Evolutionary conservation across 495 filamentous ascomycete species (phyloP), one percentile per base, ranked within the genome.

Genomic region (Aspergillus funiculosus): DNA sequence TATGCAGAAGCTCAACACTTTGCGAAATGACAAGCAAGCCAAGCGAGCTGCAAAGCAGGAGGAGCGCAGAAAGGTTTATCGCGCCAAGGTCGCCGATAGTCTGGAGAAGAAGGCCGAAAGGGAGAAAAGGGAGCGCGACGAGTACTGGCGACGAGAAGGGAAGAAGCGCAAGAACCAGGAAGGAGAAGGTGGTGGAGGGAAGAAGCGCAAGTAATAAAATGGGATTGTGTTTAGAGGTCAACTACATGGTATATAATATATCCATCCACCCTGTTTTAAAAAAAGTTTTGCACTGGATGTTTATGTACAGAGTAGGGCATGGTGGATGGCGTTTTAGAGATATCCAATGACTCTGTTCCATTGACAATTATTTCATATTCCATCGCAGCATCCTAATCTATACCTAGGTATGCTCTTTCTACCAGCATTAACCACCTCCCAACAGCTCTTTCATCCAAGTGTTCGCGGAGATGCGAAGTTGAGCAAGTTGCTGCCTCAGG

Each of bases 61-160:
- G 58, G 85, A 86, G 71, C 81, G 87, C 62, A 72, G 82, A 39
- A 76, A 80, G 56, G 77, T 80, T 51, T 89, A 94, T 67, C 71
- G 79, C 46, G 85, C 80, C 68, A 91, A 87, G 74, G 76, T 92
- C 19, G 81, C 76, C 10, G 87, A 89, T 52, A 77, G 81, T 50
- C 71, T 79, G 53, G 89, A 94, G 76, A 90, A 85, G 80, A 82
- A 85, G 69, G 72, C 71, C 25, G 86, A 78, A 43, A 74, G 88
- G 34, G 89, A 96, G 73, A 91, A 87, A 77, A 80, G 80, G 59
- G 92, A 98, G 71, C 84, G 79, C 60, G 80, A 94, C 54, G 91
- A 94, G 53, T 98, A 83, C 68, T 98, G 92, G 92, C 73, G 81
- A 51, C 80, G 78, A 49, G 94, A 96, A 70, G 94, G 92, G n/a